phyloP scores from a whole-genome alignment of 306 rosid genomes.

The Potentilla sterilis region DNA sequence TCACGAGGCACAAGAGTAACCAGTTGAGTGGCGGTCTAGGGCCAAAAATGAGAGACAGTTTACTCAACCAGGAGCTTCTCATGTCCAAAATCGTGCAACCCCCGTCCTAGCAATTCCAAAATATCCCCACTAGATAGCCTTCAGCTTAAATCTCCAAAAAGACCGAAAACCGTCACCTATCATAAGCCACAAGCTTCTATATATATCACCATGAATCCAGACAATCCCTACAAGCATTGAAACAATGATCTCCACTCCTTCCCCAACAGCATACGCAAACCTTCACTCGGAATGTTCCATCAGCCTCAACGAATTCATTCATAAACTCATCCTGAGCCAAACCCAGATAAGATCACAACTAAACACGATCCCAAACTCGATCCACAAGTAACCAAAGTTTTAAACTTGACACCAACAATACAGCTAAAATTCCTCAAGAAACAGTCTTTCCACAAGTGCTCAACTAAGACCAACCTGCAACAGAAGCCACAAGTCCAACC shows the following conservation, averaged over 20 bases:
- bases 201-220: slow-evolving; percentile 37
- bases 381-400: not conserved
- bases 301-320: not conserved
- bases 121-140: slow-evolving; percentile 36
- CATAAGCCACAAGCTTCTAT: slow-evolving; percentile 38
- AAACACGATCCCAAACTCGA: slow-evolving; percentile 22
- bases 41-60: slow-evolving; percentile 57
- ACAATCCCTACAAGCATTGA: slow-evolving; percentile 47
- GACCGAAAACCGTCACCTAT: slow-evolving; percentile 43
- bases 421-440: slow-evolving; percentile 24
- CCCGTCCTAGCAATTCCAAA: slow-evolving; percentile 21
- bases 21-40: slow-evolving; percentile 73
- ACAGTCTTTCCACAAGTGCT: slow-evolving; percentile 15
- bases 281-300: slow-evolving; percentile 12
- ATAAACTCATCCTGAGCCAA: slow-evolving; percentile 18
- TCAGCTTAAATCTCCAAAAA: slow-evolving; percentile 47
- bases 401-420: slow-evolving; percentile 15
- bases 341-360: slow-evolving; percentile 22
- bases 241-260: slow-evolving; percentile 37
- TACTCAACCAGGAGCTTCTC: slow-evolving; percentile 87
- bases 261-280: slow-evolving; percentile 28
- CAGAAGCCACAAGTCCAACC: slow-evolving; percentile 39
- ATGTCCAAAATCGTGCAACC: slow-evolving; percentile 56
- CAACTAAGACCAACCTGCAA: slow-evolving; percentile 51
- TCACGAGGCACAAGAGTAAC: slow-evolving; percentile 65